A percentile compares a stretch with the other conserved stretches of the same genome.
phyloP scores from a whole-genome alignment of 1,139 yeast genomes.

The Lodderomyces elongisporus region DNA sequence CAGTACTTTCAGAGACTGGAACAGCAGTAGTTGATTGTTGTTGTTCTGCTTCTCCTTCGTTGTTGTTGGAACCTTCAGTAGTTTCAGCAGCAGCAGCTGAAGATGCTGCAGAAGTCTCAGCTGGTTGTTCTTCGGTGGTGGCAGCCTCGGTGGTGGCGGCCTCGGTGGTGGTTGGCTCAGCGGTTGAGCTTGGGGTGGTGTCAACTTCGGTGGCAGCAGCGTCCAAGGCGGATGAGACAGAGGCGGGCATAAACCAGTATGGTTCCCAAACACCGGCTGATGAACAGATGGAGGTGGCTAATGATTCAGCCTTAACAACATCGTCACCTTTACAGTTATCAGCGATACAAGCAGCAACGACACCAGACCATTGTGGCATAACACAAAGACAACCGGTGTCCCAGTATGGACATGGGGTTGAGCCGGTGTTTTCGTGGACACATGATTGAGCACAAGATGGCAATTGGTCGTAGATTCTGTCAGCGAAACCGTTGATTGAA shows the following conservation, averaged over 20 bases:
- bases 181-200: conserved; percentile 8
- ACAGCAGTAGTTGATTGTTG: conserved; percentile 5
- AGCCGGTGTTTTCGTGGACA: conserved; percentile 18
- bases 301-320: conserved; percentile 19
- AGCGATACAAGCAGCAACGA: conserved; percentile 28
- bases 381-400: conserved; percentile 38
- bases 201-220: conserved; percentile 10
- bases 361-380: conserved; percentile 25
- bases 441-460: conserved; percentile 29
- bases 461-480: conserved; percentile 25
- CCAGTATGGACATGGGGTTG: conserved; percentile 37
- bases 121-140: conserved; percentile 8
- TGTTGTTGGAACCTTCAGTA: conserved; percentile 1
- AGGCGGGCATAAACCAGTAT: conserved; percentile 22
- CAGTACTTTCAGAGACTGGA: conserved; percentile 3
- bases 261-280: conserved; percentile 25
- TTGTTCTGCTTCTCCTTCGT: conserved; percentile 1
- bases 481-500: conserved; percentile 39
- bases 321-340: conserved; percentile 22
- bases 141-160: conserved; percentile 7
- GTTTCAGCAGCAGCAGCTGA: conserved; percentile 5
- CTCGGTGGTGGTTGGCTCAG: conserved; percentile 7
- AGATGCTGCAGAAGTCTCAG: conserved; percentile 8
- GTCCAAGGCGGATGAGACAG: conserved; percentile 11
- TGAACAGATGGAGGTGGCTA: conserved; percentile 24